A percentile compares a stretch with the other conserved stretches of the same genome.
These are phyloP conservation scores for Paramarasmius palmivorus DNA, from an alignment of 1,284 basidiomycete species.

Conservation along the genomic window DNA sequence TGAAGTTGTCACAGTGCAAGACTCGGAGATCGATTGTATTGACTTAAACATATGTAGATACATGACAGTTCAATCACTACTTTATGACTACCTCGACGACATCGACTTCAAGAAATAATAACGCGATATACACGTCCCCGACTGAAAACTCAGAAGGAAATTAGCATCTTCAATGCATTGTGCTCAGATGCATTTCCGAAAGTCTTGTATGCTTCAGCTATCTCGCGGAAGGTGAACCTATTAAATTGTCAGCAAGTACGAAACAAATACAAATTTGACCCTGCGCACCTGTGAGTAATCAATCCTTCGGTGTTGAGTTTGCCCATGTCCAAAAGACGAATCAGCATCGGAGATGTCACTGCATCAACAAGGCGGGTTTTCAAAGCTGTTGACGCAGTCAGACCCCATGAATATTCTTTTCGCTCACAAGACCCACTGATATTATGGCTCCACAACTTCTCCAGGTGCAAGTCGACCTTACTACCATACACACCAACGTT, in stretches of 20 bases:
- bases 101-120: no score
- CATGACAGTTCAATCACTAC: no score
- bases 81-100: no score
- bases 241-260: no score
- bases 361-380: constrained; percentile 25
- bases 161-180: constrained; percentile 24
- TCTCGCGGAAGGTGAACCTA: constrained; percentile 21
- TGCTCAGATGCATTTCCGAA: constrained; percentile 23
- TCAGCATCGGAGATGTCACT: constrained; percentile 20
- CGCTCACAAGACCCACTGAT: no score
- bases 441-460: constrained; percentile 25
- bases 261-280: no score
- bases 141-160: constrained; percentile 17
- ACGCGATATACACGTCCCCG: no score
- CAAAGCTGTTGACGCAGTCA: constrained; percentile 15
- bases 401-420: no score
- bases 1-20: no score
- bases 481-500: constrained; percentile 28
- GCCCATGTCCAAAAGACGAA: constrained; percentile 24
- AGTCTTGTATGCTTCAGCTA: constrained; percentile 21
- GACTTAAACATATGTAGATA: no score
- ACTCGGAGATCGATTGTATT: no score
- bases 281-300: constrained; percentile 17
- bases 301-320: constrained; percentile 20
- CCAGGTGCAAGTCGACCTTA: constrained; percentile 26